Percentiles rank a stretch among this genome's conserved stretches.
These are phyloP conservation scores for Penicillium paneum DNA, from an alignment of 2,329 filamentous ascomycete species.

Conservation along the genomic window DNA sequence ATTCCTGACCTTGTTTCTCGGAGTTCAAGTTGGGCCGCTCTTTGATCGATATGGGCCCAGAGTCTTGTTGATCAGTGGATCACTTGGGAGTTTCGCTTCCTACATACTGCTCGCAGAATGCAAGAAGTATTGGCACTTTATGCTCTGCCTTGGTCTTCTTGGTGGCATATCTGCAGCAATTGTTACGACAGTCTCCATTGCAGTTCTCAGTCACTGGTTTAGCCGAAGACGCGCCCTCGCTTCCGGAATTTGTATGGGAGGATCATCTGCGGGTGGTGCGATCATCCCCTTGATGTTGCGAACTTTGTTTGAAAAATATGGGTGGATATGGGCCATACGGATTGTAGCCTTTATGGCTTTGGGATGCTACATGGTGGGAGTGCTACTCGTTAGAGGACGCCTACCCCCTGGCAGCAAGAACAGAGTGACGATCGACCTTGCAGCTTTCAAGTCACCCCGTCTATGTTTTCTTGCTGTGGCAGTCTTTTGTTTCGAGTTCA, in stretches of 20 bases:
- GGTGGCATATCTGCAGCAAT: conserved; percentile 37
- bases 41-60: conserved; percentile 50
- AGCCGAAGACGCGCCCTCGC: conserved; percentile 37
- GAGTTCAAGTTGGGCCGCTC: conserved; percentile 49
- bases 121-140: conserved; percentile 49
- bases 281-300: conserved; percentile 38
- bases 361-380: conserved; percentile 32
- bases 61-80: conserved; percentile 40
- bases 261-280: conserved; percentile 39
- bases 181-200: conserved; percentile 37
- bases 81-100: conserved; percentile 36
- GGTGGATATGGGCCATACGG: conserved; percentile 38
- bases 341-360: conserved; percentile 38
- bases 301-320: conserved; percentile 29
- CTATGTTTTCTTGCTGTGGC: conserved; percentile 44
- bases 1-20: conserved; percentile 46
- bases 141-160: conserved; percentile 40
- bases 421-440: conserved; percentile 39
- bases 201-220: conserved; percentile 44
- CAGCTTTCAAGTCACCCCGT: conserved; percentile 41
- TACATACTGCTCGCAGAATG: conserved; percentile 51
- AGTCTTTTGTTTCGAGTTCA: conserved; percentile 50
- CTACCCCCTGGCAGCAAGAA: conserved; percentile 28
- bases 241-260: conserved; percentile 41
- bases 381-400: conserved; percentile 35